Evolutionary conservation across 495 filamentous ascomycete species (phyloP).

Genomic region (Pyrenula massariospora): DNA sequence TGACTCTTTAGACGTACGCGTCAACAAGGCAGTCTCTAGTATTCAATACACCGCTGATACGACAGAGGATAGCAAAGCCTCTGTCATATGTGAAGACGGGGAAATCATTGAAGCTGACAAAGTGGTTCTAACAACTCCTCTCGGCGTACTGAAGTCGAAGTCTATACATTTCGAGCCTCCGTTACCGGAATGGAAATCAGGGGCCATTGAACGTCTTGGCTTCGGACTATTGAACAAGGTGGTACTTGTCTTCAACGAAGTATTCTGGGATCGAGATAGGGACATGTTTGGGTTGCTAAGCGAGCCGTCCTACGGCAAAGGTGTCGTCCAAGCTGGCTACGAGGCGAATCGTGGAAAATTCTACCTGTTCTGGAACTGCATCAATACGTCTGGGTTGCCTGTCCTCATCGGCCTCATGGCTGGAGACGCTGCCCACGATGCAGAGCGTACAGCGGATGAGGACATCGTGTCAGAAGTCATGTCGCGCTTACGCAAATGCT

Average conservation of each 20-base stretch:
- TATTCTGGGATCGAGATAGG: conserved; percentile 85
- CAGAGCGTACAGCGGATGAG: conserved; percentile 62
- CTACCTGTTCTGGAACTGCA: conserved; percentile 95
- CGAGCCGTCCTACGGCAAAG: conserved; percentile 43
- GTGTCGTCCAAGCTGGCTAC: conserved; percentile 51
- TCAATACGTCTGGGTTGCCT: conserved; percentile 77
- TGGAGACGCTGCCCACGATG: conserved; percentile 82
- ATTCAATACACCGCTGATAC: conserved; percentile 50
- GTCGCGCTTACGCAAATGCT: conserved; percentile 55
- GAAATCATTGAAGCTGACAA: conserved; percentile 67
- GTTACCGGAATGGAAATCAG: conserved; percentile 74
- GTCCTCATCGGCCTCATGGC: conserved; percentile 90
- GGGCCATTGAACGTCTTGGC: conserved; percentile 74
- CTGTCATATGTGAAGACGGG: conserved; percentile 70
- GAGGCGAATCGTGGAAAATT: conserved; percentile 62
- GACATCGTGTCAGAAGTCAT: conserved; percentile 71
- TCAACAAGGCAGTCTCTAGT: conserved; percentile 52
- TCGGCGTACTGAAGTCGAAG: conserved; percentile 77
- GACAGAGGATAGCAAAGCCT: conserved; percentile 29
- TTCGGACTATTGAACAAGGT: conserved; percentile 96
- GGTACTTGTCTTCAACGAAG: conserved; percentile 74
- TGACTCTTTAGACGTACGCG: conserved; percentile 65
- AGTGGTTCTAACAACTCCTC: conserved; percentile 76
- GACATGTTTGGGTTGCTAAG: conserved; percentile 92
- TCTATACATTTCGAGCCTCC: conserved; percentile 69